phyloP scores from a whole-genome alignment of 352 stramenopile species.

The Phytophthora europaea region DNA sequence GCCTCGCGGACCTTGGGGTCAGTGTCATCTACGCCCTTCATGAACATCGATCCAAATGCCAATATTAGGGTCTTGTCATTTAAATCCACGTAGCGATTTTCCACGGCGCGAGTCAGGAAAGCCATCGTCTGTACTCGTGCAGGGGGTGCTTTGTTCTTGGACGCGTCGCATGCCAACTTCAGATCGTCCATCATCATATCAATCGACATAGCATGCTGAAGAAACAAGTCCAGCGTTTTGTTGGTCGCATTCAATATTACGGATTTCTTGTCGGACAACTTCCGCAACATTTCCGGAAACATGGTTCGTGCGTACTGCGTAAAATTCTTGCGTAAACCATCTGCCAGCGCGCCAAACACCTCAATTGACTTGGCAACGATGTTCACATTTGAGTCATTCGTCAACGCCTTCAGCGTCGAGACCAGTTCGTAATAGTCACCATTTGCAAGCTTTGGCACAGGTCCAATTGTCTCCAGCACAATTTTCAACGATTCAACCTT shows the following conservation, averaged over 20 bases:
- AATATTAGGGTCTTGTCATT: conserved; percentile 71
- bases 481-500: conserved; percentile 90
- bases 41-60: conserved; percentile 73
- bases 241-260: conserved; percentile 87
- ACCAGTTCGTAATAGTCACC: conserved; percentile 91
- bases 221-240: conserved; percentile 83
- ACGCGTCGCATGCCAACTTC: conserved; percentile 68
- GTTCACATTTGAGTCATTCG: conserved; percentile 90
- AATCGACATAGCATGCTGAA: conserved; percentile 85
- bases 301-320: conserved; percentile 78
- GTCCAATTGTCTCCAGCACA: conserved; percentile 83
- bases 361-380: conserved; percentile 89
- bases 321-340: conserved; percentile 88
- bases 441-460: conserved; percentile 87
- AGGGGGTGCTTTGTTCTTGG: conserved; percentile 87
- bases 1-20: conserved; percentile 87
- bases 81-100: conserved; percentile 76
- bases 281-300: conserved; percentile 84
- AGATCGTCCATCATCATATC: conserved; percentile 92
- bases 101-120: conserved; percentile 76
- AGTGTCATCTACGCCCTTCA: conserved; percentile 74
- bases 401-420: conserved; percentile 81
- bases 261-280: conserved; percentile 91
- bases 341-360: conserved; percentile 79
- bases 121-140: conserved; percentile 79